These are phyloP conservation scores for Lichtheimia ornata DNA, from an alignment of 371 early-diverging fungal genomes.

Conservation along the genomic window DNA sequence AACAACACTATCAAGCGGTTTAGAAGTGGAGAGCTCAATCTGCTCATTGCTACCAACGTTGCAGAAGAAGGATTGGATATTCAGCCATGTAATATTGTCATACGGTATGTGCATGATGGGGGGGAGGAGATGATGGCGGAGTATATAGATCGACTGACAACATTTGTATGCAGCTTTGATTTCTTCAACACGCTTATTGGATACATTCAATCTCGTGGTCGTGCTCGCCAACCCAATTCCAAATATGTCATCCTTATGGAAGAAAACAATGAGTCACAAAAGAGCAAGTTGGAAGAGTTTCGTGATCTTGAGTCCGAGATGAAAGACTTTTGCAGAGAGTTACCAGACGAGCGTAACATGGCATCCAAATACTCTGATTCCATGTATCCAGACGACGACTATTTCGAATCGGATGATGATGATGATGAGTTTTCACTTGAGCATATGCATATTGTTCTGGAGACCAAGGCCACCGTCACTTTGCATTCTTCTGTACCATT, in stretches of 20 bases:
- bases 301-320: conserved; percentile 52
- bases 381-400: background rate
- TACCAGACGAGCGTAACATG: conserved; percentile 52
- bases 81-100: conserved; percentile 90
- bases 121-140: too few species aligned
- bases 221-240: conserved; percentile 82
- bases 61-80: conserved; percentile 98
- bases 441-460: conserved; percentile 42
- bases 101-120: conserved; percentile 55
- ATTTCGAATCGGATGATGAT: conserved; percentile 21
- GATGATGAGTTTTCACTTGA: conserved; percentile 24
- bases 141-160: conserved; percentile 10
- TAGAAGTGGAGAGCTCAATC: conserved; percentile 65
- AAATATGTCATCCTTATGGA: conserved; percentile 77
- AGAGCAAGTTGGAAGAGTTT: conserved; percentile 39
- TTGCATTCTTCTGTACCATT: conserved; percentile 61
- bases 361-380: conserved; percentile 17
- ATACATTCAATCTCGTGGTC: conserved; percentile 93
- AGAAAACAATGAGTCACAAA: conserved; percentile 42
- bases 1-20: conserved; percentile 70
- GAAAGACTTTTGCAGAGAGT: conserved; percentile 47
- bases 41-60: conserved; percentile 92
- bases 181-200: conserved; percentile 70
- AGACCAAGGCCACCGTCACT: conserved; percentile 69
- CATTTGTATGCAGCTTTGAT: conserved; percentile 66